Base-by-base conservation (phyloP, 148 eudicot species). In the Rhododendron mucronatum region DNA sequence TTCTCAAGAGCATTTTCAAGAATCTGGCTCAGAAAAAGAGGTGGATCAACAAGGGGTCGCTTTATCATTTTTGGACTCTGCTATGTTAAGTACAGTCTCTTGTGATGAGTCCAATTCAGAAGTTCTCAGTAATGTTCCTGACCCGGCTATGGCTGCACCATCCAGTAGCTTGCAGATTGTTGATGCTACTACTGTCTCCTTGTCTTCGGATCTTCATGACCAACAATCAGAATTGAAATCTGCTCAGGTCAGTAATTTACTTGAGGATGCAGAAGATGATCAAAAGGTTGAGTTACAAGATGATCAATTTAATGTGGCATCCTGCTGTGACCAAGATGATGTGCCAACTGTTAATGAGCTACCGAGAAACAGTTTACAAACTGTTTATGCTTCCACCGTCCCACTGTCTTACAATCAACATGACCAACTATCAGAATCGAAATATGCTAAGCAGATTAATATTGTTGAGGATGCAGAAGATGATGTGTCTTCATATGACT, bases 41-140 rank as follows among this genome's bases (percentile, higher is more conserved):
- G 78, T 51, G 21, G 78, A 82, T 83, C 88, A 80, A 86, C 86
- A 74, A 81, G 88, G 47, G 71, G 89, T 81, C 89, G 73, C 85
- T 87, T 44, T 87, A 80, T 87, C 84, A 61, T 86, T 57, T 59
- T 82, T 83, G 59, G 83, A 83, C 77, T 47, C 86, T 39, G 80
- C 83, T 80, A 55, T 53, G 67, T 78, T 55, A 80, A 71, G 83
- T 50, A 75, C 74, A 59, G 47, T 21, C 41, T 12, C 85, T 75
- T 48, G 78, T 85, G 80, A 80, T 88, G 85, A 75, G 87, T 80
- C 89, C 77, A 63, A 86, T 23, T 20, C 87, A 61, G 88, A 84
- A 82, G 21, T 89, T 51, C 74, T 45, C 45, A 85, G 82, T 76
- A 39, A 33, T 87, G 85, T 71, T 84, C 84, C 89, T 86, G 59